A percentile compares a stretch with the other conserved stretches of the same genome.
phyloP scores from a whole-genome alignment of 2,329 filamentous ascomycete species.

The Apiospora hydei region DNA sequence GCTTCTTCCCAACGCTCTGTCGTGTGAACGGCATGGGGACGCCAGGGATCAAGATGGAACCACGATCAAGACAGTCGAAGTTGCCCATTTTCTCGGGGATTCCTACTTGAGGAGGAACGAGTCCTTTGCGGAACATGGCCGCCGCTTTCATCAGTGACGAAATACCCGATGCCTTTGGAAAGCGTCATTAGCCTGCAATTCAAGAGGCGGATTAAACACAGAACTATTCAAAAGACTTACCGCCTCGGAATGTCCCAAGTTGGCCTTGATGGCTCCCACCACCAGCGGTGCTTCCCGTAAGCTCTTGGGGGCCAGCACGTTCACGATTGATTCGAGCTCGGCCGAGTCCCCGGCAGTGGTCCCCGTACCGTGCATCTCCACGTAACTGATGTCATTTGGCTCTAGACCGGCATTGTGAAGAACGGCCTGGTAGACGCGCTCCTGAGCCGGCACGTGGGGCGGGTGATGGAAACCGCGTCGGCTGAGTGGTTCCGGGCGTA shows the following conservation, averaged over 20 bases:
- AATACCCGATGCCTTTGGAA: background rate
- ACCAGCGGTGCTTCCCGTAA: background rate
- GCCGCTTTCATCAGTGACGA: slow-evolving; percentile 8
- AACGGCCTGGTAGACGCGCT: background rate
- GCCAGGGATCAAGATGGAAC: background rate
- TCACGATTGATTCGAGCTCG: background rate
- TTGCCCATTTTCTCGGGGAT: background rate
- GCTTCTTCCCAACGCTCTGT: background rate
- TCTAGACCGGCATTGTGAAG: background rate
- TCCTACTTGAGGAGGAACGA: background rate
- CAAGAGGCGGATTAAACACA: too few relatives aligned
- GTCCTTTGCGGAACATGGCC: background rate
- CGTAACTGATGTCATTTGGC: background rate
- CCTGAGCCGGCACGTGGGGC: slow-evolving; percentile 55
- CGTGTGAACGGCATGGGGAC: background rate
- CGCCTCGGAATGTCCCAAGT: background rate
- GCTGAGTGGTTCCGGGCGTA: slow-evolving; percentile 58
- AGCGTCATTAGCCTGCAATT: too few relatives aligned
- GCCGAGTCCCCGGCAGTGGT: background rate
- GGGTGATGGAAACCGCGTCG: slow-evolving; percentile 47
- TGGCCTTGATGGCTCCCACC: slow-evolving; percentile 12
- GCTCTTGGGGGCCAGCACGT: background rate
- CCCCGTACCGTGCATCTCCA: slow-evolving; percentile 20
- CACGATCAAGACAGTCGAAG: background rate
- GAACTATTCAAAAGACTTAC: slow-evolving; percentile 13